Conservation (phyloP, 495 filamentous ascomycete genomes). For the Annulohypoxylon bovei region DNA sequence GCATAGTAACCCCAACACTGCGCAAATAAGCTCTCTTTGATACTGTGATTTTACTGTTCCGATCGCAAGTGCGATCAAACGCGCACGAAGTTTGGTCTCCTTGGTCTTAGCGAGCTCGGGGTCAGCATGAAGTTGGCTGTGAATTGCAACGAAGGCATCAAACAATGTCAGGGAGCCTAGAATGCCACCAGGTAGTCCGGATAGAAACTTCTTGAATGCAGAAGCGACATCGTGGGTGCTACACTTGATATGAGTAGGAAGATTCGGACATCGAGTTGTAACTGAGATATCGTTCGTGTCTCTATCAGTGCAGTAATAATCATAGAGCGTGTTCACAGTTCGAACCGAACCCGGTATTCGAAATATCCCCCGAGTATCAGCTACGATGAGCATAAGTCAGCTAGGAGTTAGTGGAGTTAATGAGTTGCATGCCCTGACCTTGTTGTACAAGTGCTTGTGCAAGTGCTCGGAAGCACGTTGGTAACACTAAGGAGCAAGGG, state of each 20-base stretch:
- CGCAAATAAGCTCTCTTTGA: constrained; percentile 70
- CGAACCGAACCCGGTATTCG: constrained; percentile 68
- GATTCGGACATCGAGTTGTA: constrained; percentile 63
- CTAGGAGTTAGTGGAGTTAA: not conserved
- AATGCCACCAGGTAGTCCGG: constrained; percentile 77
- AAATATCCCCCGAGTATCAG: constrained; percentile 68
- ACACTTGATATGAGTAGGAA: constrained; percentile 64
- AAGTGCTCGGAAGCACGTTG: constrained; percentile 79
- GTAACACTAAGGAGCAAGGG: constrained; percentile 70
- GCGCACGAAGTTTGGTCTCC: constrained; percentile 63
- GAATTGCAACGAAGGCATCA: constrained; percentile 70
- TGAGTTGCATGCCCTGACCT: constrained; percentile 58
- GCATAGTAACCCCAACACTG: constrained; percentile 70
- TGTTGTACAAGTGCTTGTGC: constrained; percentile 71
- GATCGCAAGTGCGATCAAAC: constrained; percentile 72
- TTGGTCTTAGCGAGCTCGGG: constrained; percentile 60
- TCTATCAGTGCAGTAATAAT: constrained; percentile 68
- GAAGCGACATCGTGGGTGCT: constrained; percentile 76
- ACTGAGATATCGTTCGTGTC: constrained; percentile 58
- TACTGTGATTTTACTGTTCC: constrained; percentile 64
- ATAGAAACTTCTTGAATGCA: constrained; percentile 74
- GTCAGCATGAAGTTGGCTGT: constrained; percentile 61
- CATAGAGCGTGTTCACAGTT: constrained; percentile 66
- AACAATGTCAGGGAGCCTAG: constrained; percentile 75
- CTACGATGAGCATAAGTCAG: constrained; percentile 47